Percentiles rank a stretch among this genome's conserved stretches.
These are phyloP conservation scores for Vaccinium macrocarpon DNA, from an alignment of 148 eudicot genomes.

Conservation along the genomic window DNA sequence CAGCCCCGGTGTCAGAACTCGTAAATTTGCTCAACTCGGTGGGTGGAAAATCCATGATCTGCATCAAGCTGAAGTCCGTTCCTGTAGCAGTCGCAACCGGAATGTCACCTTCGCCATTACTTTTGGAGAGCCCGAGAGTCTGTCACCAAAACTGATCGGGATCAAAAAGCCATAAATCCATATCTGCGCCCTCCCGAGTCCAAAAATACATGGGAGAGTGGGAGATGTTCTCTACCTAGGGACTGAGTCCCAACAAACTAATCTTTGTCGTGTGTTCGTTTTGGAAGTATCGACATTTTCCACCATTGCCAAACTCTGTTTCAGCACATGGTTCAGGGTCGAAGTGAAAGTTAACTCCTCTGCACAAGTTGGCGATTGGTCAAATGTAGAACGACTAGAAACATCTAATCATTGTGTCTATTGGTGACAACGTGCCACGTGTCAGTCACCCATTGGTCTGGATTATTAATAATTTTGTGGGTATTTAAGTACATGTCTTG, in stretches of 20 bases:
- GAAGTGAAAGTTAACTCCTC: not conserved
- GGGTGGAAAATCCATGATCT: too few species aligned
- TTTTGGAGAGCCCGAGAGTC: too few species aligned
- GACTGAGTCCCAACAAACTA: not conserved
- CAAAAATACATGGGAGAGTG: too few species aligned
- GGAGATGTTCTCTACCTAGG: too few species aligned
- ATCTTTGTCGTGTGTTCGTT: not conserved
- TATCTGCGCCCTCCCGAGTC: too few species aligned
- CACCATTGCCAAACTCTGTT: not conserved
- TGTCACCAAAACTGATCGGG: too few species aligned
- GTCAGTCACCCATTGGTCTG: not conserved
- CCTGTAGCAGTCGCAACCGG: too few species aligned
- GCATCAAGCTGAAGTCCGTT: too few species aligned
- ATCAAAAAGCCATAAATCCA: too few species aligned
- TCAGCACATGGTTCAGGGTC: not conserved
- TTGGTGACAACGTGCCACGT: not conserved
- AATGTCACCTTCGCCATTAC: too few species aligned
- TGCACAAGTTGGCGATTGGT: slow-evolving; percentile 1
- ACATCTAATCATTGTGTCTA: not conserved
- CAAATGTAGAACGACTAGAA: not conserved
- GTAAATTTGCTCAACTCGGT: too few species aligned
- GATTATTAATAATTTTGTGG: not conserved
- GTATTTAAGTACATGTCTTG: not conserved
- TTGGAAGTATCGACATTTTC: not conserved
- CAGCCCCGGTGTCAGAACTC: too few species aligned